Percentiles rank a stretch among this genome's conserved stretches.
Evolutionary conservation across 1,139 yeast species (phyloP).

Genomic region (Debaryomyces nepalensis): DNA sequence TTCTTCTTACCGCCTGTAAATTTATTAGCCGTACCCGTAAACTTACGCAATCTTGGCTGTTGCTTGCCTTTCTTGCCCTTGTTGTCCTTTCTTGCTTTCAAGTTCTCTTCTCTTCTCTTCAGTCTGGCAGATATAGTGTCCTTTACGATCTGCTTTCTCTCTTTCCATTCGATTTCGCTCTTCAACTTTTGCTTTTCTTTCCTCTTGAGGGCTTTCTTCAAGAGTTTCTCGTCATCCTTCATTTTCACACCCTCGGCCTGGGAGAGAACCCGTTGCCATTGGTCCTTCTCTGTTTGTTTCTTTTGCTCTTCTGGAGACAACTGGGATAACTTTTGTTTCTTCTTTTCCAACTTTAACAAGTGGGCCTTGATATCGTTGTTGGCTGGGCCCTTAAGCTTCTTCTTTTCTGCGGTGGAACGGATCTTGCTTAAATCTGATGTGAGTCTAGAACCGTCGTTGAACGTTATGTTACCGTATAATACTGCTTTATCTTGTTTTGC

Average conservation of each 20-base stretch:
- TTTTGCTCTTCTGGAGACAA: conserved; percentile 69
- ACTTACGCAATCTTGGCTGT: conserved; percentile 70
- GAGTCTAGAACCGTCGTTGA: conserved; percentile 81
- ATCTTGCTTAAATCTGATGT: conserved; percentile 73
- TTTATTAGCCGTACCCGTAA: conserved; percentile 58
- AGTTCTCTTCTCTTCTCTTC: conserved; percentile 87
- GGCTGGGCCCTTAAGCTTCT: conserved; percentile 79
- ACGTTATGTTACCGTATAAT: conserved; percentile 80
- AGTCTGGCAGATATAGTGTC: conserved; percentile 75
- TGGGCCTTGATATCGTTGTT: conserved; percentile 86
- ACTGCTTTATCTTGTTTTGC: conserved; percentile 46
- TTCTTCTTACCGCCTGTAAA: conserved; percentile 40
- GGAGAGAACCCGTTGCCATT: conserved; percentile 83
- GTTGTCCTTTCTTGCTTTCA: conserved; percentile 78
- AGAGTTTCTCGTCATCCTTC: conserved; percentile 85
- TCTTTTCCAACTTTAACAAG: conserved; percentile 71
- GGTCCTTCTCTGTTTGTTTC: conserved; percentile 67
- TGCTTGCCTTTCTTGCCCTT: conserved; percentile 75
- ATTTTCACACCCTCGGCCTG: conserved; percentile 90
- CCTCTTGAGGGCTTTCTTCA: conserved; percentile 83
- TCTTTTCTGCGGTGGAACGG: conserved; percentile 54
- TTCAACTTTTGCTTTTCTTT: conserved; percentile 80
- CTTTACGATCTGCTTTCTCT: conserved; percentile 77
- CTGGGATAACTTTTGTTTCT: conserved; percentile 63
- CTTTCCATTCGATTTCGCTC: conserved; percentile 86